phyloP scores from a whole-genome alignment of 78 protist species.

The Planoprotostelium fungivorum region DNA sequence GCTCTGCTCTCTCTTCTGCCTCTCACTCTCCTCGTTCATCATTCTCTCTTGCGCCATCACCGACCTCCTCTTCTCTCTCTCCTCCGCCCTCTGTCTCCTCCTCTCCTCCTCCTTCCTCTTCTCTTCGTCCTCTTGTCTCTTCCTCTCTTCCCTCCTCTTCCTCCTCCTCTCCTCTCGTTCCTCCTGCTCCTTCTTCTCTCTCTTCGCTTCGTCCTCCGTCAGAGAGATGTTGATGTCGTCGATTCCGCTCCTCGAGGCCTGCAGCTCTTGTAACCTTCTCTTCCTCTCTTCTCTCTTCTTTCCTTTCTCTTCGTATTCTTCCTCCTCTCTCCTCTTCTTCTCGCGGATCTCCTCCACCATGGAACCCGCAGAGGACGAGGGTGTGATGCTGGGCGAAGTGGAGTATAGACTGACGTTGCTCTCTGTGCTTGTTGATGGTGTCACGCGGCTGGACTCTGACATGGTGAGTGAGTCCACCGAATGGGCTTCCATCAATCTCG shows the following conservation, averaged over 20 bases:
- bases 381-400: no score
- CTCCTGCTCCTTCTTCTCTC: neutral
- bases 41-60: neutral
- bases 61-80: neutral
- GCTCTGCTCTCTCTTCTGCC: neutral
- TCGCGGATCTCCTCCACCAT: neutral
- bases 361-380: neutral
- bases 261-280: neutral
- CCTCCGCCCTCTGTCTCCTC: neutral
- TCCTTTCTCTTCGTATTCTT: neutral
- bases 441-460: neutral
- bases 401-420: no score
- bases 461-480: neutral
- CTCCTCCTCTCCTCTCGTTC: neutral
- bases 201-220: neutral
- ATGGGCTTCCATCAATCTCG: neutral
- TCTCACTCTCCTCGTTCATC: neutral
- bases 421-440: neutral
- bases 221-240: neutral
- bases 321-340: neutral
- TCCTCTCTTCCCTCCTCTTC: neutral
- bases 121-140: neutral
- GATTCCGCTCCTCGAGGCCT: neutral
- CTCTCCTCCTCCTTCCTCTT: constrained; percentile 5
- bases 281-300: neutral